Base-by-base conservation (phyloP, 1,284 basidiomycete genomes). In the Papiliotrema flavescens region DNA sequence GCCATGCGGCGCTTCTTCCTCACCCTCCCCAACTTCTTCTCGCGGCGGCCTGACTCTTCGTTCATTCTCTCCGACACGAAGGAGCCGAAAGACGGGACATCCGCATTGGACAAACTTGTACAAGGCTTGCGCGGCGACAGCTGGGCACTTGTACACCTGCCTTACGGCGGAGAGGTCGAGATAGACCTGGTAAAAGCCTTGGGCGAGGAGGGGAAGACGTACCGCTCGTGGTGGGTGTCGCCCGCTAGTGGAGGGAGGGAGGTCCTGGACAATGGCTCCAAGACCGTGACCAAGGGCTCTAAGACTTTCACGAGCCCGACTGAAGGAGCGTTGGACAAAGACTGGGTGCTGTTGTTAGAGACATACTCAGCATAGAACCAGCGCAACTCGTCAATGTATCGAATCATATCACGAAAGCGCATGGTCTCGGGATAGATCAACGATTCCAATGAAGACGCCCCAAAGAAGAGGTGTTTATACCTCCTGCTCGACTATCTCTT, bases 101-200 rank as follows among this genome's bases (percentile, higher is more conserved):
- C 45, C 45, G 55, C 49, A 2, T 51, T 49, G 17, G 51, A 55
- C 23, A 39, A 37, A 46, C 51, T 60, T n/a, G 41, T 60, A 23
- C 32, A 35, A 11, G 61, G 59, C 14, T 46, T 58, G 45, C 41
- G 50, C 8, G 48, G 32, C 0, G 47, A 59, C 2, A 34, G 35
- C 13, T 63, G 61, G 61, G 47, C 51, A 2, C 40, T 57, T 43
- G 56, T 60, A 1, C 61, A 63, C 35, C 47, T 60, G 35, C 56
- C 59, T 9, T 60, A 54, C 15, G 60, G 59, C 7, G 53, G 56
- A 2, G 11, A 43, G 6, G 53, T 60, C 14, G 50, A 44, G 3
- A 49, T 60, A 7, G 53, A 60, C 28, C 23, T 60, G 19, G 34
- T n/a, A 14, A 47, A 47, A 19, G 56, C 56, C 2, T 35, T 55